Evolutionary conservation across 768 basidiomycete genomes (phyloP), one percentile per base, ranked within the genome.

Genomic region (Pleurotus salmoneostramineus): DNA sequence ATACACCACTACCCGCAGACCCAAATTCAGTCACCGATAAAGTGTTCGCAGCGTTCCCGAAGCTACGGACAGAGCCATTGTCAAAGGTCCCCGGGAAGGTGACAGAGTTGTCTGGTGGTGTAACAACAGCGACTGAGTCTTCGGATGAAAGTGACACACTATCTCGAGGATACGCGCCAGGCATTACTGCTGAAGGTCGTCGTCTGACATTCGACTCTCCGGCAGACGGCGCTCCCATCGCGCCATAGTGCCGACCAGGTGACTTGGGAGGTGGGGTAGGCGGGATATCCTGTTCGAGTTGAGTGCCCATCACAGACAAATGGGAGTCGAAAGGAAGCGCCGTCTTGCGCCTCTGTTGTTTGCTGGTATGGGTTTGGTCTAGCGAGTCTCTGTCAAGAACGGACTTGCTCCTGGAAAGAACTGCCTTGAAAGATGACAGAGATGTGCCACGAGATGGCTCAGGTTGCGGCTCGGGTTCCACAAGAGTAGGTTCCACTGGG

Each of bases 61-160:
- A 37, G 33, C 6, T 21, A n/a, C 31, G 17, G 17, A n/a, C 49
- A 21, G 32, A 56, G 8, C n/a, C 45, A 21, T 14, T 45, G 40
- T 40, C 50, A 15, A 47, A 44, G 14, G 61, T 31, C 50, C 52
- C 31, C 58, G 67, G 58, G 54, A 76, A 73, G 49, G 73, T 70
- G 50, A 72, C 11, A 59, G 73, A 68, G 64, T 73, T 68, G 59
- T 84, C 74, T 5, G 85, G 78, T 32, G 87, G 87, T 15, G 84
- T 87, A 5, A 77, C 71, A n/a, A 85, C 77, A 17, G 79, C 72
- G 34, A 77, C 77, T 27, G 85, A 87, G 63, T 89, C 87, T 61
- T 90, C 88, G 1, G 84, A 85, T 1, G 79, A 81, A 17, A 73
- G 70, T 27, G 85, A 87, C 54, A 82, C 72, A 64, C 88, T 91